phyloP scores from a whole-genome alignment of 805 yeast genomes.

The Pichia scutulata region DNA sequence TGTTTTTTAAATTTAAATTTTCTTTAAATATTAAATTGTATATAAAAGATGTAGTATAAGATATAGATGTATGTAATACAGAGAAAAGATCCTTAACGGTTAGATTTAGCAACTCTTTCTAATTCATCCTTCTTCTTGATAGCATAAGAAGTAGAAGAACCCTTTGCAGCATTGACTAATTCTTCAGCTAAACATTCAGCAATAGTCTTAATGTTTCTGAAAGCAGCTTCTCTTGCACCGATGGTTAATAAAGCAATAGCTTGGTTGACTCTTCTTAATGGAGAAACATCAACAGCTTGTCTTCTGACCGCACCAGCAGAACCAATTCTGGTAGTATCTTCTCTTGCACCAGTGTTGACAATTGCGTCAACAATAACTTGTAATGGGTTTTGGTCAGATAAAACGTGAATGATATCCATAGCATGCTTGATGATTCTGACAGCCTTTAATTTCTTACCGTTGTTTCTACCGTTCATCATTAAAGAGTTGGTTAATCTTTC shows the following conservation, averaged over 20 bases:
- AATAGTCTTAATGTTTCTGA: constrained; percentile 99
- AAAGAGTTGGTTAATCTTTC: constrained; percentile 99
- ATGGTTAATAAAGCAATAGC: constrained; percentile 95
- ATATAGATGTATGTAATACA: not conserved
- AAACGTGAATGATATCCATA: constrained; percentile 91
- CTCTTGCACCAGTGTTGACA: constrained; percentile 99
- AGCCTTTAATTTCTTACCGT: constrained; percentile 99
- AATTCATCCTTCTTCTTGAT: constrained; percentile 99
- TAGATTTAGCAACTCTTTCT: constrained; percentile 99
- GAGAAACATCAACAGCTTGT: constrained; percentile 99
- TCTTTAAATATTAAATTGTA: not conserved
- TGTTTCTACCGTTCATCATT: constrained; percentile 99
- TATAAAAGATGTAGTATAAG: not conserved
- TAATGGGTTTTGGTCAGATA: constrained; percentile 98
- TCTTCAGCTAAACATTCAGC: constrained; percentile 99
- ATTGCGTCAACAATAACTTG: constrained; percentile 99
- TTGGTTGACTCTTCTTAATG: constrained; percentile 99
- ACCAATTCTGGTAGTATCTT: constrained; percentile 99
- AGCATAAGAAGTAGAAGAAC: constrained; percentile 99
- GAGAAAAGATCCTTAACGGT: constrained; percentile 66
- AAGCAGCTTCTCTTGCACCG: constrained; percentile 99
- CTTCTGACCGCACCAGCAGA: constrained; percentile 99
- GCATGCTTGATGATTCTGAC: constrained; percentile 99
- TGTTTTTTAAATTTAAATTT: not conserved
- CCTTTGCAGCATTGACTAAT: constrained; percentile 99